Conservation (phyloP, 2,329 filamentous ascomycete genomes). For the Ascocoryne sarcoides region DNA sequence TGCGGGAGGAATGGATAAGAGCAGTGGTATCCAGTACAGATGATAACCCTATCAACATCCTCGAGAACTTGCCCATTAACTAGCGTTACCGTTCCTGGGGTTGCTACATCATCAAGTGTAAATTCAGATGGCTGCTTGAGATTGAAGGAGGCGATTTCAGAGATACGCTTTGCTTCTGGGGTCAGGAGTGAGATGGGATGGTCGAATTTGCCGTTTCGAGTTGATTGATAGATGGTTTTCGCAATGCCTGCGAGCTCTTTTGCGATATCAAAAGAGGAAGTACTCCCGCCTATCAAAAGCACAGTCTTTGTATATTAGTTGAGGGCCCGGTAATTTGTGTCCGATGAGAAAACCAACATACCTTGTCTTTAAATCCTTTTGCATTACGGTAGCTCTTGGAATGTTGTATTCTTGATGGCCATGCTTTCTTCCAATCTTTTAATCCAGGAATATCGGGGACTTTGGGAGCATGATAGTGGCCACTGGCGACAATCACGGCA, state of each 20-base stretch:
- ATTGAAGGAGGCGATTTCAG: conserved; percentile 3
- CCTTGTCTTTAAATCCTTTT: conserved; percentile 43
- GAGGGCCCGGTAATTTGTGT: not conserved
- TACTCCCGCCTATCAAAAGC: conserved; percentile 44
- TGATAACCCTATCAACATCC: conserved; percentile 50
- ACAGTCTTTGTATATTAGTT: conserved; percentile 31
- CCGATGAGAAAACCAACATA: not conserved
- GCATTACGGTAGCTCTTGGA: conserved; percentile 65
- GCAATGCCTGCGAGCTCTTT: conserved; percentile 13
- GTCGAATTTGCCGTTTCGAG: conserved; percentile 6
- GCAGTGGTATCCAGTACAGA: conserved; percentile 61
- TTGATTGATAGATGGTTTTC: conserved; percentile 9
- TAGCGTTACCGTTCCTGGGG: conserved; percentile 43
- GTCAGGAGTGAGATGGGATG: conserved; percentile 7
- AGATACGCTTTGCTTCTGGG: conserved; percentile 1
- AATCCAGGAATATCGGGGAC: conserved; percentile 52
- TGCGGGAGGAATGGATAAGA: conserved; percentile 54
- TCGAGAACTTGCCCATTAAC: conserved; percentile 42
- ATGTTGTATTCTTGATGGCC: conserved; percentile 46
- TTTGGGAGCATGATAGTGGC: conserved; percentile 55
- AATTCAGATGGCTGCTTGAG: not conserved
- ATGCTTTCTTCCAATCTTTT: conserved; percentile 42
- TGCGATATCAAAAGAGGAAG: conserved; percentile 35
- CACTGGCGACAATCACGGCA: conserved; percentile 54
- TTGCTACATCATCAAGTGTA: conserved; percentile 18